Conservation (phyloP, 2,329 filamentous ascomycete genomes). For the Diaporthe citrichinensis region DNA sequence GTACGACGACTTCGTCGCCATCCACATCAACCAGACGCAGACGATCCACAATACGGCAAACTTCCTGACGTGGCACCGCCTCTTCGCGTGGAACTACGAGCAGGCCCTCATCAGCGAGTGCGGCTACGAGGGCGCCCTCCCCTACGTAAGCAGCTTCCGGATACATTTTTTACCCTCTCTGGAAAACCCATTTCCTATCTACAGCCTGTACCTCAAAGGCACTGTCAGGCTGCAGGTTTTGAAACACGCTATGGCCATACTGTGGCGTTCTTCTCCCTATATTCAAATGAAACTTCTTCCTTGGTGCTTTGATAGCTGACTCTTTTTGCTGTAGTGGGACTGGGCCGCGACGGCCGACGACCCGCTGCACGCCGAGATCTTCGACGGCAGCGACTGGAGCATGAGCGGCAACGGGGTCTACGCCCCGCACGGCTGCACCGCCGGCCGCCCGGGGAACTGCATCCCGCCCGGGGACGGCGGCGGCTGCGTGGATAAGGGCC, state of each 20-base stretch:
- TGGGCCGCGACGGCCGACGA: constrained; percentile 60
- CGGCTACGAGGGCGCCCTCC: constrained; percentile 49
- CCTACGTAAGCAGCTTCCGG: constrained; percentile 47
- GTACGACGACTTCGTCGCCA: constrained; percentile 50
- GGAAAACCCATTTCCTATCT: too few species aligned
- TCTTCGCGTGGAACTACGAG: constrained; percentile 50
- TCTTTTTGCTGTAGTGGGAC: constrained; percentile 50
- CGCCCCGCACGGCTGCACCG: constrained; percentile 35
- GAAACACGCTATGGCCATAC: too few species aligned
- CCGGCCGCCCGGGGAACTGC: constrained; percentile 43
- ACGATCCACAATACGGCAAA: constrained; percentile 44
- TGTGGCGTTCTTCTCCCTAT: too few species aligned
- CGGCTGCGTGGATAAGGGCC: constrained; percentile 51
- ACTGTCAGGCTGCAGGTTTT: too few species aligned
- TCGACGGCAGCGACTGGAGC: constrained; percentile 61
- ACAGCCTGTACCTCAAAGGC: too few species aligned
- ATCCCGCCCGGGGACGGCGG: constrained; percentile 50
- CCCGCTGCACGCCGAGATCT: constrained; percentile 58
- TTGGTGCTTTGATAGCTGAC: too few species aligned
- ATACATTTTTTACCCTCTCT: too few species aligned
- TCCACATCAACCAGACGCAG: constrained; percentile 47
- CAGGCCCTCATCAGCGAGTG: constrained; percentile 50
- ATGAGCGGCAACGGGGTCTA: constrained; percentile 59
- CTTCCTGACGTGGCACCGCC: constrained; percentile 51
- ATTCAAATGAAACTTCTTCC: too few species aligned